Conservation (phyloP, 2,329 filamentous ascomycete genomes). For the Ophiostoma perfectum region DNA sequence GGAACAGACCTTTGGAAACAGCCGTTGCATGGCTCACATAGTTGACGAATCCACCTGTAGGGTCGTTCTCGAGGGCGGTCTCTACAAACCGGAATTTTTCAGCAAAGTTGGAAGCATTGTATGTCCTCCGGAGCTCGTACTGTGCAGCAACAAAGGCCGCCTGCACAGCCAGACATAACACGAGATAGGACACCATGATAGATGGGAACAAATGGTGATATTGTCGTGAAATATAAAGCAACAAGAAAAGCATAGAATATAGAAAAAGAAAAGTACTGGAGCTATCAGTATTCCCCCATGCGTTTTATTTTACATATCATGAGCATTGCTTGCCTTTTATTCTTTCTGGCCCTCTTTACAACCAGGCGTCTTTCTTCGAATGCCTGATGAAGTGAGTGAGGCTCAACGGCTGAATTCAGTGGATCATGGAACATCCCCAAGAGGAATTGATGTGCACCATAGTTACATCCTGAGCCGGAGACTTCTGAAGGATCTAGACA, state of each 20-base stretch:
- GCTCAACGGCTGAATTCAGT: not conserved
- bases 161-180: not conserved
- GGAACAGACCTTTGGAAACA: not conserved
- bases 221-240: not conserved
- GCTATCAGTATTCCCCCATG: too few species aligned
- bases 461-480: not conserved
- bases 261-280: not conserved
- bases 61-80: constrained; percentile 34
- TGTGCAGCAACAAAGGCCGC: not conserved
- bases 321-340: not conserved
- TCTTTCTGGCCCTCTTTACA: not conserved
- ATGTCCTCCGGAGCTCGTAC: constrained; percentile 16
- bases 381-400: not conserved
- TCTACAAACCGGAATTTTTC: constrained; percentile 10
- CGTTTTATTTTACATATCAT: not conserved
- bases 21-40: not conserved
- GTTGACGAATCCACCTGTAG: not conserved
- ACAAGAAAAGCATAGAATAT: not conserved
- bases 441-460: not conserved
- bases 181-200: not conserved
- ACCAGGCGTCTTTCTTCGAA: too few species aligned
- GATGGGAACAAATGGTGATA: too few species aligned
- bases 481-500: not conserved
- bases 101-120: constrained; percentile 21
- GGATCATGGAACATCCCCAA: not conserved